A percentile compares a stretch with the other conserved stretches of the same genome.
These are phyloP conservation scores for Graphilbum fragrans DNA, from an alignment of 2,329 filamentous ascomycete species.

Conservation along the genomic window DNA sequence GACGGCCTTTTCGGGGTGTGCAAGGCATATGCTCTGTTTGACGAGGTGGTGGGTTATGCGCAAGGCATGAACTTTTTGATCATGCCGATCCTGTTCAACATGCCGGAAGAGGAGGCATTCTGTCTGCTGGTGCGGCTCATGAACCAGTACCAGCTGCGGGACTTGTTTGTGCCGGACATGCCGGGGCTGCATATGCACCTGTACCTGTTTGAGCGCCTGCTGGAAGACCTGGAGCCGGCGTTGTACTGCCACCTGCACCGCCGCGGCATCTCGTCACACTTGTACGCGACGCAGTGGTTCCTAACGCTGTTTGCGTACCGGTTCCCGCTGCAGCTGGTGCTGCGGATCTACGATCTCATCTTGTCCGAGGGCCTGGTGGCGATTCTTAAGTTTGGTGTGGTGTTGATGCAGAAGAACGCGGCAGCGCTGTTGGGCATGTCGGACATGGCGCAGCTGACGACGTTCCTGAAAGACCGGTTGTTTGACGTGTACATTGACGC, in stretches of 20 bases:
- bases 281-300: constrained; percentile 99
- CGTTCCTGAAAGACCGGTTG: constrained; percentile 82
- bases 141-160: constrained; percentile 89
- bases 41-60: constrained; percentile 89
- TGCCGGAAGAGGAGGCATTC: constrained; percentile 96
- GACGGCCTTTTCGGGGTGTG: constrained; percentile 91
- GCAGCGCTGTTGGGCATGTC: constrained; percentile 66
- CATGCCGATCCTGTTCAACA: constrained; percentile 95
- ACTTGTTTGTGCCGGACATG: constrained; percentile 94
- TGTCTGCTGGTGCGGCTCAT: constrained; percentile 85
- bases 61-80: constrained; percentile 98
- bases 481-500: constrained; percentile 98
- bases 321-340: constrained; percentile 88
- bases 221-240: constrained; percentile 89
- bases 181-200: constrained; percentile 85
- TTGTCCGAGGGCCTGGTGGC: constrained; percentile 87
- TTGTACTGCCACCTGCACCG: constrained; percentile 89
- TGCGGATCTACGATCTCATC: constrained; percentile 93
- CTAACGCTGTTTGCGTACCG: constrained; percentile 96
- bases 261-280: constrained; percentile 73
- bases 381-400: constrained; percentile 87
- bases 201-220: constrained; percentile 85
- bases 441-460: constrained; percentile 82
- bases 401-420: constrained; percentile 92
- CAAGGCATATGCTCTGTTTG: constrained; percentile 93